Evolutionary conservation across 2,329 filamentous ascomycete genomes (phyloP), one percentile per base, ranked within the genome.

Genomic region (Sporothrix pallida): DNA sequence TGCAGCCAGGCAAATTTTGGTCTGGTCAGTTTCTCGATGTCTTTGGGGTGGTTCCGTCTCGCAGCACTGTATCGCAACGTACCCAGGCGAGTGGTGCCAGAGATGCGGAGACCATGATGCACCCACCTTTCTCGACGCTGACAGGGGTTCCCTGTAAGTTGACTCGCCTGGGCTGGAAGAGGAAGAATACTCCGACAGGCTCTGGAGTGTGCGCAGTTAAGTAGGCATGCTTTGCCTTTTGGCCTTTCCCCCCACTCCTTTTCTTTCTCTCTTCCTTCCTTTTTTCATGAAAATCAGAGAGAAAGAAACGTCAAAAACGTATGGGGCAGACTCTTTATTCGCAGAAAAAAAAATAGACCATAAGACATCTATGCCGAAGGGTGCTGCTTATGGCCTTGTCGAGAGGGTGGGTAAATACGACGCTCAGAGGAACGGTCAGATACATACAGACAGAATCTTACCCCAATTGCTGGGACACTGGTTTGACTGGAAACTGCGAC

Each of bases 71-170:
- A 44, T 46, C 46, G 44, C 3, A 17, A 48, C 2, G 52, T 17
- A 67, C 63, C 65, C 65, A 52, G 15, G 13, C 23, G 46, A 13
- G 46, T 52, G 46, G 46, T 31, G 65, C 65, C 46, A n/a, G 65
- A 68, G 20, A 50, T 68, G 63, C 63, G 63, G 63, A 52, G 63
- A 68, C 63, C 20, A 44, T 68, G 23, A 46, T 23, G 46, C 63
- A 31, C 20, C 13, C 20, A 46, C 44, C 7, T 37, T 20, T n/a
- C 44, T 67, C 23, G 46, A 60, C 56, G 9, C 56, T 37, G 12
- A 52, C 65, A 68, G 23, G 63, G 65, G 65, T 68, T 52, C 44
- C 42, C 17, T 67, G 62, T 67, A 67, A 67, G 62, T 48, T 13
- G 42, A 48, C 62, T 67, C 20, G 42, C 42, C 62, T 42, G 37